Percentiles rank a stretch among this genome's conserved stretches.
phyloP scores from a whole-genome alignment of 257 asterid genomes.

The Capsicum baccatum region DNA sequence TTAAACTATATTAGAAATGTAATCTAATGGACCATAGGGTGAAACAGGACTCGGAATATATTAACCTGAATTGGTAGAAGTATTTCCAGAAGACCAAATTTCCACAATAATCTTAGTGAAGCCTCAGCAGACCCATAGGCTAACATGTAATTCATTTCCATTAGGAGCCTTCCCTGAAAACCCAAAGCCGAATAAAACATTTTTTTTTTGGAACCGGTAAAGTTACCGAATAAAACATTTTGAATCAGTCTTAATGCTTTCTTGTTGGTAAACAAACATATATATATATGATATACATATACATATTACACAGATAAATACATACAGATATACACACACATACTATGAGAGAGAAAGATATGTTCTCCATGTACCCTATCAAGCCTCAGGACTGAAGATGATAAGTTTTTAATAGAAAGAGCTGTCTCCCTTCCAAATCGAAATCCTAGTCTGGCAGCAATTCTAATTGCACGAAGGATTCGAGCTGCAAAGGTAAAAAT shows the following conservation, averaged over 20 bases:
- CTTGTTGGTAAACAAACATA: not conserved
- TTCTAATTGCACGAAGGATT: conserved; percentile 44
- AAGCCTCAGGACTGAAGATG: conserved; percentile 41
- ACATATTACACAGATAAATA: conserved; percentile 6
- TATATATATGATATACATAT: conserved; percentile 10
- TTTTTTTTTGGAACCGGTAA: too few relatives aligned
- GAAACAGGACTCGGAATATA: not conserved
- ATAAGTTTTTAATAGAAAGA: conserved; percentile 35
- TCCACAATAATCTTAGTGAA: conserved; percentile 44
- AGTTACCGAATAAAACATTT: too few relatives aligned
- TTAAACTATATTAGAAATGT: conserved; percentile 15
- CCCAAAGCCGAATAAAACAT: not conserved
- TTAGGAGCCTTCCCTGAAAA: conserved; percentile 43
- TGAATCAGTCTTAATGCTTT: not conserved
- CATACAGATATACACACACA: not conserved
- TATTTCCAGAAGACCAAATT: conserved; percentile 44
- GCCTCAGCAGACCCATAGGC: conserved; percentile 52
- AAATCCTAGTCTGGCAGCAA: conserved; percentile 43
- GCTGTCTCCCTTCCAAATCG: conserved; percentile 45
- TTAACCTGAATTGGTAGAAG: conserved; percentile 45
- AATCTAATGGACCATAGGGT: not conserved
- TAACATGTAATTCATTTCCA: conserved; percentile 49
- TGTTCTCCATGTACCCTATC: conserved; percentile 37
- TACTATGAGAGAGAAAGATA: not conserved
- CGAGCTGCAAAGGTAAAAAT: conserved; percentile 40